Conservation (phyloP, 1,284 basidiomycete species). For the Cryptococcus sp. region DNA sequence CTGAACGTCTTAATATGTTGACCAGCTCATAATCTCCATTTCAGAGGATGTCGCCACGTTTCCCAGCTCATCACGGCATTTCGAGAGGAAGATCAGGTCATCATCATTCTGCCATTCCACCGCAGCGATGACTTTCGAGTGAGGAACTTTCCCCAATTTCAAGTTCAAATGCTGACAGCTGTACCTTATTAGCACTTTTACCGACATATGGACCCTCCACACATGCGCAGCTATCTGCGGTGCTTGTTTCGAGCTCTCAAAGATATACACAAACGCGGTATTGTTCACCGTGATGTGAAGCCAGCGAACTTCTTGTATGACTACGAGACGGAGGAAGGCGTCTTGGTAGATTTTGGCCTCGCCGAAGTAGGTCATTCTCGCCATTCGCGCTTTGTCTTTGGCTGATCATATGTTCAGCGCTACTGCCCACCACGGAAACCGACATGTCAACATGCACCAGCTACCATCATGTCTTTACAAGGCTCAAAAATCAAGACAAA, state of each 20-base stretch:
- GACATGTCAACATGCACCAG: slow-evolving; percentile 70
- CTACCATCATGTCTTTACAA: slow-evolving; percentile 65
- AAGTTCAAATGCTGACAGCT: neutral
- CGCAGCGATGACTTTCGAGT: slow-evolving; percentile 91
- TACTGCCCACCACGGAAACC: slow-evolving; percentile 52
- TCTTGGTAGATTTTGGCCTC: slow-evolving; percentile 92
- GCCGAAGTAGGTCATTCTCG: slow-evolving; percentile 68
- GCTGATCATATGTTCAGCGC: slow-evolving; percentile 31
- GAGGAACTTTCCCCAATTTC: slow-evolving; percentile 31
- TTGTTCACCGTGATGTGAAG: slow-evolving; percentile 97
- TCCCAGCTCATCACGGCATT: slow-evolving; percentile 95
- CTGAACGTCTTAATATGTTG: neutral
- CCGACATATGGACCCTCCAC: slow-evolving; percentile 47
- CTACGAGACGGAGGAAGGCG: slow-evolving; percentile 76
- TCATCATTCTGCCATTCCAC: slow-evolving; percentile 93
- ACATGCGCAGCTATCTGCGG: slow-evolving; percentile 81
- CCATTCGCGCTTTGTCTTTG: neutral
- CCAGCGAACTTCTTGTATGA: slow-evolving; percentile 98
- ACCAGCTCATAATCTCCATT: slow-evolving; percentile 39
- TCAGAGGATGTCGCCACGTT: slow-evolving; percentile 74
- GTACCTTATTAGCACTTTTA: slow-evolving; percentile 47
- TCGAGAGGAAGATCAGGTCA: slow-evolving; percentile 86
- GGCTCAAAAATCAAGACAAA: slow-evolving; percentile 55
- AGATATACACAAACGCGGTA: slow-evolving; percentile 81
- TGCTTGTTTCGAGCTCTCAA: slow-evolving; percentile 88